Conservation (phyloP, 257 asterid genomes). For the Solanum sejunctum region DNA sequence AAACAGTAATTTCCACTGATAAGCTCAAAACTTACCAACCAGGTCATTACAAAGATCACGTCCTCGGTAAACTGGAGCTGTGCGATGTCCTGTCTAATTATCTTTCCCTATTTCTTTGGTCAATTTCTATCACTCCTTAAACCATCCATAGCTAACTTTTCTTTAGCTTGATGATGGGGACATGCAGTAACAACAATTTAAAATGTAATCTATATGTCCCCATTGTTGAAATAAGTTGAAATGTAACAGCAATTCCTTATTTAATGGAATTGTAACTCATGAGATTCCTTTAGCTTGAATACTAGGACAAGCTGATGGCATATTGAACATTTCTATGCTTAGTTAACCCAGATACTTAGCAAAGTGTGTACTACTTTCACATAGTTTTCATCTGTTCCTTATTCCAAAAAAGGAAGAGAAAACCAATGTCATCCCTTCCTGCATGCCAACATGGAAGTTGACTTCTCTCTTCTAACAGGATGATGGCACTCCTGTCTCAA, state of each 20-base stretch:
- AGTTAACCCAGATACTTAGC: not conserved
- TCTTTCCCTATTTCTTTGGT: not conserved
- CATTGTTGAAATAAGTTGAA: not conserved
- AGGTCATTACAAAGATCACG: too few species aligned
- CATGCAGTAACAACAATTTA: not conserved
- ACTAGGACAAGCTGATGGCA: not conserved
- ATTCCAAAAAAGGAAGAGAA: not conserved
- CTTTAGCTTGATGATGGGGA: not conserved
- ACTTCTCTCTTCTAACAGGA: constrained; percentile 37
- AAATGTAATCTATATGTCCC: not conserved
- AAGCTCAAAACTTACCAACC: too few species aligned
- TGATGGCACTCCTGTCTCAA: constrained; percentile 89
- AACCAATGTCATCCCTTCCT: not conserved
- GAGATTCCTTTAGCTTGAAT: not conserved
- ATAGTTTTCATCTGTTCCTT: not conserved
- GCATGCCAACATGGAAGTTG: not conserved
- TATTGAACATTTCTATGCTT: not conserved
- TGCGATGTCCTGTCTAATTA: not conserved
- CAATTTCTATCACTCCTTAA: not conserved
- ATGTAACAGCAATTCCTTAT: not conserved
- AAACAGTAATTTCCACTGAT: too few species aligned
- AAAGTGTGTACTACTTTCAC: not conserved
- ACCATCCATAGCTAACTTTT: not conserved
- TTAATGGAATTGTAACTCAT: not conserved
- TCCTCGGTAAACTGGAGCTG: not conserved